These are phyloP conservation scores for Penicillium sp. DNA, from an alignment of 2,329 filamentous ascomycete species.

Conservation along the genomic window DNA sequence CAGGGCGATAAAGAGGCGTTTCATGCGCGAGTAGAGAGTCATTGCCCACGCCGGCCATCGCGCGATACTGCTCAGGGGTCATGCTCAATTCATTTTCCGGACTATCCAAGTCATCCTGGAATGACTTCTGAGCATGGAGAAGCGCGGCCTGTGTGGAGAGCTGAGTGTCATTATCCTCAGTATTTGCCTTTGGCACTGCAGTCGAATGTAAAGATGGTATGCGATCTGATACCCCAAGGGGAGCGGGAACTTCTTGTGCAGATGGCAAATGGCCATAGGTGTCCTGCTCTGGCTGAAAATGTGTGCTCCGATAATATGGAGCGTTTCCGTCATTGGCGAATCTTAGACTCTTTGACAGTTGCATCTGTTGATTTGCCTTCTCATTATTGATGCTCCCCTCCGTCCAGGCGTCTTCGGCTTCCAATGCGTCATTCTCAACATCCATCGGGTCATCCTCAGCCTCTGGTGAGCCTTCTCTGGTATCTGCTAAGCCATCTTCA, in stretches of 20 bases:
- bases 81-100: conserved; percentile 19
- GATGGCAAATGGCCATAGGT: conserved; percentile 36
- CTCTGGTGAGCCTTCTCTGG: no score
- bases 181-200: conserved; percentile 27
- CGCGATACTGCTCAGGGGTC: conserved; percentile 14
- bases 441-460: no score
- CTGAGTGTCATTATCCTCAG: conserved; percentile 29
- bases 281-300: conserved; percentile 14
- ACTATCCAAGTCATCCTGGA: conserved; percentile 39
- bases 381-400: no score
- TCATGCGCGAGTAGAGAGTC: conserved; percentile 23
- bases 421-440: no score
- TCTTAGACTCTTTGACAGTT: conserved; percentile 16
- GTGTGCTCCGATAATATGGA: conserved; percentile 9
- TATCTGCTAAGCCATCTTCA: no score
- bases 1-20: conserved; percentile 32
- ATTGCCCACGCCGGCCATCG: conserved; percentile 13
- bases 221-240: conserved; percentile 30
- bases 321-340: conserved; percentile 16
- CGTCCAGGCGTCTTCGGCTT: no score
- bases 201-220: conserved; percentile 42
- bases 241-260: conserved; percentile 36
- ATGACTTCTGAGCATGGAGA: conserved; percentile 38
- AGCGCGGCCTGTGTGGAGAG: conserved; percentile 44
- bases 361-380: not conserved